These are phyloP conservation scores for Sanghuangporus weigelae DNA, from an alignment of 1,284 basidiomycete genomes.

Conservation along the genomic window DNA sequence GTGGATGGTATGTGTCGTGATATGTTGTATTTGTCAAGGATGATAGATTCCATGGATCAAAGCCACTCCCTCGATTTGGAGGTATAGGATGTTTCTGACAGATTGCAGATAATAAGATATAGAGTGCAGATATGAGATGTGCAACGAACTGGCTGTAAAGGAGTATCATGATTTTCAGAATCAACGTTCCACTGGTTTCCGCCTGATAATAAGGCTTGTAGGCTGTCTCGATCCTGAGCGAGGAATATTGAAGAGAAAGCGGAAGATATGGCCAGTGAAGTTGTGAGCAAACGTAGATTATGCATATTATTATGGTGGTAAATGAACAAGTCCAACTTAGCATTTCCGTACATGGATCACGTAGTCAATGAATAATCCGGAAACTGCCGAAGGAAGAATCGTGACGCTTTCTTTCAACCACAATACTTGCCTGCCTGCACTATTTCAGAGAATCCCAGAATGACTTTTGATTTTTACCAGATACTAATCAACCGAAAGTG, in stretches of 20 bases:
- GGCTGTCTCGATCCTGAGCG: not conserved
- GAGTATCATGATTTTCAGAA: not conserved
- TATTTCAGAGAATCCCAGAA: too few species aligned
- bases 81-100: slow-evolving; percentile 7
- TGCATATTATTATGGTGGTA: not conserved
- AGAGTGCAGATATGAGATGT: not conserved
- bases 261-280: not conserved
- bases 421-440: too few species aligned
- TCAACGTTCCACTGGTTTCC: not conserved
- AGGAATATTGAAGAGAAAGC: not conserved
- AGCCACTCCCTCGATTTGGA: not conserved
- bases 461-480: too few species aligned
- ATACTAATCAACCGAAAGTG: too few species aligned
- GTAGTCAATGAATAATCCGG: not conserved
- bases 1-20: slow-evolving; percentile 48
- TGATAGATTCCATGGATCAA: slow-evolving; percentile 10
- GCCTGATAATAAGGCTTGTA: not conserved
- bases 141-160: not conserved
- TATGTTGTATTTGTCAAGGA: slow-evolving; percentile 33
- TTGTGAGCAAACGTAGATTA: not conserved
- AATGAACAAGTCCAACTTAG: slow-evolving; percentile 15
- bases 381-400: too few species aligned
- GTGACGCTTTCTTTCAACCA: too few species aligned
- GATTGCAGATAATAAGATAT: not conserved
- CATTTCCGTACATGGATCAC: not conserved